phyloP scores from a whole-genome alignment of 1,284 basidiomycete genomes.

The Inonotus hispidus region DNA sequence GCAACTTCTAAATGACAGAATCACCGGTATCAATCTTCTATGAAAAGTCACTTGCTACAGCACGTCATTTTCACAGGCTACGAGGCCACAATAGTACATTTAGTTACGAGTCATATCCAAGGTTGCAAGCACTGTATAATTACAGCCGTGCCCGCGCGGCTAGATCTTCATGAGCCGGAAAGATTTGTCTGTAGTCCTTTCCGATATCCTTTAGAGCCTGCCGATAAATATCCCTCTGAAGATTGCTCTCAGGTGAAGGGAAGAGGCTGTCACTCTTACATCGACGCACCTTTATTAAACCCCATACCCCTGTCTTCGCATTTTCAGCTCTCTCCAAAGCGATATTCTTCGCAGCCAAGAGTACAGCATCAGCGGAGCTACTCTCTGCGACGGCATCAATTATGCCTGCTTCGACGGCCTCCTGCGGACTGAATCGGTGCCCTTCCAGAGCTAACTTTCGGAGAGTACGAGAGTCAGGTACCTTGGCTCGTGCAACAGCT shows the following conservation, averaged over 20 bases:
- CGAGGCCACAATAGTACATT: neutral
- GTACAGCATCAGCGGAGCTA: constrained; percentile 49
- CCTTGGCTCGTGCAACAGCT: constrained; percentile 61
- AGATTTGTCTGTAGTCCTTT: constrained; percentile 13
- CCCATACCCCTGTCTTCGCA: constrained; percentile 39
- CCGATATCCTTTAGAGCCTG: constrained; percentile 11
- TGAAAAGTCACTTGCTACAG: neutral
- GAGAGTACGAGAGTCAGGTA: constrained; percentile 53
- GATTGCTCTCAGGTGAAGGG: neutral
- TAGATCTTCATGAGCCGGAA: constrained; percentile 7
- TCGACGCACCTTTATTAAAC: constrained; percentile 39
- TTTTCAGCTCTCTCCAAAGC: constrained; percentile 31
- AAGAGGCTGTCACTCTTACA: neutral
- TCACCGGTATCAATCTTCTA: neutral
- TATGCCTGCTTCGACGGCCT: constrained; percentile 64
- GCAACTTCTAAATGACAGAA: neutral
- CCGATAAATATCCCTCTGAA: constrained; percentile 10
- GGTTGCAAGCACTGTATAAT: neutral
- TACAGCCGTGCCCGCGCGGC: constrained; percentile 10
- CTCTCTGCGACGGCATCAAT: constrained; percentile 67
- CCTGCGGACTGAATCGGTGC: constrained; percentile 72
- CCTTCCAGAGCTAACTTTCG: constrained; percentile 82
- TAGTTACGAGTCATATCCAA: neutral
- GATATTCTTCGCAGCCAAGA: constrained; percentile 38
- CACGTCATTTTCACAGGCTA: neutral